phyloP scores from a whole-genome alignment of 1,284 basidiomycete genomes.

The Cutaneotrichosporon spelunceum region DNA sequence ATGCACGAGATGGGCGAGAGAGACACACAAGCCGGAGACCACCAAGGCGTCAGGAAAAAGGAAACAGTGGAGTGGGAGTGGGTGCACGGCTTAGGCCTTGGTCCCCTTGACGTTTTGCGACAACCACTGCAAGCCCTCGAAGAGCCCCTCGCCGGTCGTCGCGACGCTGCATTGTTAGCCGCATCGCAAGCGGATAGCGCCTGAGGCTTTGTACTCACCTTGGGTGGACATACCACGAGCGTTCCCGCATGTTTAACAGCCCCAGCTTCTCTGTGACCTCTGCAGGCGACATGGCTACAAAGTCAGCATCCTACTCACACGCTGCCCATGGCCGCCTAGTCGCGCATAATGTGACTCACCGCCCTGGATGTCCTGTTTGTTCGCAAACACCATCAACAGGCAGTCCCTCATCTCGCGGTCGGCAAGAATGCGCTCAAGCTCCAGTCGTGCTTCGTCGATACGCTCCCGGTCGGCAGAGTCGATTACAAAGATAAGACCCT shows the following conservation, averaged over 20 bases:
- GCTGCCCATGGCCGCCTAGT: constrained; percentile 1
- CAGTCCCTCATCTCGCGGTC: constrained; percentile 99
- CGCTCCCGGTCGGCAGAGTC: constrained; percentile 81
- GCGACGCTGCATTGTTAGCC: constrained; percentile 65
- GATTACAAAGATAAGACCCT: constrained; percentile 64
- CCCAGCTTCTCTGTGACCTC: constrained; percentile 98
- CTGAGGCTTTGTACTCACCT: constrained; percentile 61
- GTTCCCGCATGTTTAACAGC: constrained; percentile 89
- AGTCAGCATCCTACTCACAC: constrained; percentile 3
- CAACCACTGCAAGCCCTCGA: constrained; percentile 93
- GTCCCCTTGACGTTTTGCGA: constrained; percentile 86
- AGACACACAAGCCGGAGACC: constrained; percentile 4
- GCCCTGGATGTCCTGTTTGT: constrained; percentile 98
- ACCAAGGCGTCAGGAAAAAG: constrained; percentile 3
- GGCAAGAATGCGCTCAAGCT: constrained; percentile 92
- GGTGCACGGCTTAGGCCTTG: constrained; percentile 27
- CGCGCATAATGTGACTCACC: constrained; percentile 57
- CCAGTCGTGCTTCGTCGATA: constrained; percentile 93
- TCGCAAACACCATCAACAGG: constrained; percentile 93
- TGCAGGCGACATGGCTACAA: constrained; percentile 90
- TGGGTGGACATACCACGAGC: constrained; percentile 98
- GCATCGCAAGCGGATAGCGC: not conserved
- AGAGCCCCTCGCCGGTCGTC: constrained; percentile 91
- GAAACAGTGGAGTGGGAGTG: not conserved
- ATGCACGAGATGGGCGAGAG: constrained; percentile 10